Base-by-base conservation (phyloP, 805 yeast species). In the Candida nanaspora region DNA sequence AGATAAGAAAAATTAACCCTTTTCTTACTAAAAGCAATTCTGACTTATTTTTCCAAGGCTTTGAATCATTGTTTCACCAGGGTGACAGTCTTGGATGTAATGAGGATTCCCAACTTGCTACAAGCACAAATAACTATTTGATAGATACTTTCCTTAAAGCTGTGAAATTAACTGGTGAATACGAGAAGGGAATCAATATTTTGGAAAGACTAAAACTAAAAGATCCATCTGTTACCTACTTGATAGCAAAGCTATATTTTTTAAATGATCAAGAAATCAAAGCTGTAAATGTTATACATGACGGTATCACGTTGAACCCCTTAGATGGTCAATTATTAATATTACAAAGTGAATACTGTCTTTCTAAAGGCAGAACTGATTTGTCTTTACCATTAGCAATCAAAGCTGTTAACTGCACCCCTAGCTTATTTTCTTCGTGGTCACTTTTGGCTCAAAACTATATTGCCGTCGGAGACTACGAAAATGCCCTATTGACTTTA, bases 1-100 rank as follows among this genome's bases (percentile, higher is more conserved):
- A 89, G 56, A 82, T 93, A 30, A 75, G 96, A 48, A 78, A 82
- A 44, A 69, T 86, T 42, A 83, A 87, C 51, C 97, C 97, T 4
- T 74, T 93, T 45, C 55, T 69, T 22, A 63, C 62, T 26, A 63
- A 66, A 9, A 70, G 65, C 25, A 61, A 69, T 13, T 78, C 82
- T 2, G 63, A 64, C 40, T 58, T 62, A 39, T 86, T 86, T 55
- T 57, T 86, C 40, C 63, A 65, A 19, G 85, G 80, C 1, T 84
- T 84, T 56, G 87, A 81, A 57, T 56, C 62, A 39, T 69, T 87
- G 43, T 87, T 82, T 55, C 66, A 64, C 49, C 71, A 73, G 27
- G 95, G 95, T 13, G 70, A 77, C 19, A 73, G 69, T 44, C 56
- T 83, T 37, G 96, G 96, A 3, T 70, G 79, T 37, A 46, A 52